phyloP scores from a whole-genome alignment of 2,329 filamentous ascomycete species.

The Penicillium sp. region DNA sequence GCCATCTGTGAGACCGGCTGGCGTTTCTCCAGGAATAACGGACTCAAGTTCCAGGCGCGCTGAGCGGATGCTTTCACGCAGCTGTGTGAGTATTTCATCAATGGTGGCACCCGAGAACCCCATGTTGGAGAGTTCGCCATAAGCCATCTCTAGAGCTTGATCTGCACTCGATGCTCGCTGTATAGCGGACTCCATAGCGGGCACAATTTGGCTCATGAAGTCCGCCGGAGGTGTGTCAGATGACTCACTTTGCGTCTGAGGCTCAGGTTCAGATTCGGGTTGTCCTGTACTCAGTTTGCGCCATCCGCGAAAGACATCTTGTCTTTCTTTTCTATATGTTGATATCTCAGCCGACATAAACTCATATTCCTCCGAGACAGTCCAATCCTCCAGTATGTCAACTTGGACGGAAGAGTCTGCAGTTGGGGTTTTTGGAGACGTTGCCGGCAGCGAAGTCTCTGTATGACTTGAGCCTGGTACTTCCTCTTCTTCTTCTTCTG shows the following conservation, averaged over 20 bases:
- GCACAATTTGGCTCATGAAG: constrained; percentile 35
- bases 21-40: constrained; percentile 42
- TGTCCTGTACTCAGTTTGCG: constrained; percentile 18
- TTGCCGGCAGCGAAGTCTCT: constrained; percentile 7
- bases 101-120: constrained; percentile 35
- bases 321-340: constrained; percentile 36
- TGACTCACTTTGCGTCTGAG: constrained; percentile 21
- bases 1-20: constrained; percentile 34
- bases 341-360: constrained; percentile 36
- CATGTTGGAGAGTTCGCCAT: constrained; percentile 32
- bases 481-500: neutral
- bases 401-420: constrained; percentile 17
- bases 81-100: constrained; percentile 31
- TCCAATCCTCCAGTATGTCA: constrained; percentile 10
- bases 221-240: constrained; percentile 34
- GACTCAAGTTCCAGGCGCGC: constrained; percentile 44
- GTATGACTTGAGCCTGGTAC: neutral
- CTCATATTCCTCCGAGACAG: constrained; percentile 21
- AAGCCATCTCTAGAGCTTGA: constrained; percentile 31
- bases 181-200: constrained; percentile 32
- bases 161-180: constrained; percentile 37
- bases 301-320: constrained; percentile 37
- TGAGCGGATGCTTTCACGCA: constrained; percentile 37
- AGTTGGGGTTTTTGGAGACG: constrained; percentile 12
- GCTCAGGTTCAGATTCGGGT: constrained; percentile 16